Evolutionary conservation across 2,329 filamentous ascomycete species (phyloP).

Genomic region (Diaporthe sp.): DNA sequence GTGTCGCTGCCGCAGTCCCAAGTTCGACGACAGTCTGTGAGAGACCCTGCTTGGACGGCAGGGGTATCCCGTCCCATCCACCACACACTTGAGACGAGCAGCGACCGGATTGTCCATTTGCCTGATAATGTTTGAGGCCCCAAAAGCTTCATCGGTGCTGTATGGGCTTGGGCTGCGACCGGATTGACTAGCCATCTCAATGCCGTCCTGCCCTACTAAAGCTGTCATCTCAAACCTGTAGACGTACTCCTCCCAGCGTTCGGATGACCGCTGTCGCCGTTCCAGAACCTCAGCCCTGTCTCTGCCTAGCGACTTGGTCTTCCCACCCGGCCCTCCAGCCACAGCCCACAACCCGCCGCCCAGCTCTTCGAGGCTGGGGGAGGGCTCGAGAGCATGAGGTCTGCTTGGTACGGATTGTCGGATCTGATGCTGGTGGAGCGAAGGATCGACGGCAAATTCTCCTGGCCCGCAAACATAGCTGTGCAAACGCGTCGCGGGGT

Average conservation of each 20-base stretch:
- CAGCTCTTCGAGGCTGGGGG: neutral
- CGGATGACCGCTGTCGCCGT: slow-evolving; percentile 43
- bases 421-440: slow-evolving; percentile 40
- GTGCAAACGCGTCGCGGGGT: slow-evolving; percentile 18
- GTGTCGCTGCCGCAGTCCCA: slow-evolving; percentile 46
- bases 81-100: slow-evolving; percentile 61
- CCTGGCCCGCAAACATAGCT: slow-evolving; percentile 25
- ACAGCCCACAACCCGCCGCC: neutral
- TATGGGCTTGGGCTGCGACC: slow-evolving; percentile 59
- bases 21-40: slow-evolving; percentile 48
- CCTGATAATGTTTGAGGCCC: slow-evolving; percentile 52
- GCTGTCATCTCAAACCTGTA: slow-evolving; percentile 46
- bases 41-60: slow-evolving; percentile 51
- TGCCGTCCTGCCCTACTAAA: slow-evolving; percentile 53
- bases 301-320: slow-evolving; percentile 7
- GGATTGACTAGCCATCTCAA: slow-evolving; percentile 62
- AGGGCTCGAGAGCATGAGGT: neutral
- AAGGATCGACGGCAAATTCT: slow-evolving; percentile 38
- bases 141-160: slow-evolving; percentile 53
- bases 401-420: slow-evolving; percentile 43
- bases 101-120: slow-evolving; percentile 52
- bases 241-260: slow-evolving; percentile 41
- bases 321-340: neutral
- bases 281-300: slow-evolving; percentile 44
- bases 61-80: slow-evolving; percentile 48